phyloP scores from a whole-genome alignment of 352 stramenopile genomes.

The Halophytophthora polymorphica region DNA sequence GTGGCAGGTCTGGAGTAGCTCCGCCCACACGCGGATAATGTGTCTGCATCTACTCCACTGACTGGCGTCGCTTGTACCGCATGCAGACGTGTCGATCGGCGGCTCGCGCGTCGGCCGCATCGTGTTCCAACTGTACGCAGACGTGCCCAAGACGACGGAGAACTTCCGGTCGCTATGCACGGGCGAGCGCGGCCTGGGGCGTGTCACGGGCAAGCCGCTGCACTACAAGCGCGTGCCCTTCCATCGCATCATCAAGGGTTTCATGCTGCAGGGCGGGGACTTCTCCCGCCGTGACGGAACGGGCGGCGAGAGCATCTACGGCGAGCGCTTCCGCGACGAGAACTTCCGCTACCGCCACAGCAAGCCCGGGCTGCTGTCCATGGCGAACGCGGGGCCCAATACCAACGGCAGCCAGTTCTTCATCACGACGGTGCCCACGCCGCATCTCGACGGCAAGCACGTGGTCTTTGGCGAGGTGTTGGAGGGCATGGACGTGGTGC shows the following conservation, averaged over 20 bases:
- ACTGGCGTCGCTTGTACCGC: too few species aligned
- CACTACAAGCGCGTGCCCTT: slow-evolving; percentile 73
- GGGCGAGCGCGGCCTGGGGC: slow-evolving; percentile 65
- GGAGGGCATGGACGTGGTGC: slow-evolving; percentile 63
- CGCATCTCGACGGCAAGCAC: slow-evolving; percentile 98
- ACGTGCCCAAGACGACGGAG: slow-evolving; percentile 53
- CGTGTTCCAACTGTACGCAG: slow-evolving; percentile 60
- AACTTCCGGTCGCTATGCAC: slow-evolving; percentile 66
- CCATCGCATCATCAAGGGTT: slow-evolving; percentile 83
- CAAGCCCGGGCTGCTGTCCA: slow-evolving; percentile 91
- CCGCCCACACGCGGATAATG: too few species aligned
- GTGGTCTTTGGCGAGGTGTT: slow-evolving; percentile 98
- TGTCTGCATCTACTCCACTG: too few species aligned
- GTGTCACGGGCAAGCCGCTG: slow-evolving; percentile 49
- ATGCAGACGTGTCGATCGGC: slow-evolving; percentile 81
- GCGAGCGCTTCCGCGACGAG: slow-evolving; percentile 87
- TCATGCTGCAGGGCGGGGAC: slow-evolving; percentile 84
- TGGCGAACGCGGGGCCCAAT: slow-evolving; percentile 90
- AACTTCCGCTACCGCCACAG: slow-evolving; percentile 94
- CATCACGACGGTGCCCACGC: slow-evolving; percentile 83
- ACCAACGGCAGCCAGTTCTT: slow-evolving; percentile 86
- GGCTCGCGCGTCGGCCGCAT: slow-evolving; percentile 64
- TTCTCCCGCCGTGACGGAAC: slow-evolving; percentile 81
- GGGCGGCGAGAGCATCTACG: slow-evolving; percentile 86
- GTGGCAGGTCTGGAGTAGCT: too few species aligned